Evolutionary conservation across 345 rosid genomes (phyloP), one percentile per base, ranked within the genome.

Genomic region (Hibiscus mutabilis): DNA sequence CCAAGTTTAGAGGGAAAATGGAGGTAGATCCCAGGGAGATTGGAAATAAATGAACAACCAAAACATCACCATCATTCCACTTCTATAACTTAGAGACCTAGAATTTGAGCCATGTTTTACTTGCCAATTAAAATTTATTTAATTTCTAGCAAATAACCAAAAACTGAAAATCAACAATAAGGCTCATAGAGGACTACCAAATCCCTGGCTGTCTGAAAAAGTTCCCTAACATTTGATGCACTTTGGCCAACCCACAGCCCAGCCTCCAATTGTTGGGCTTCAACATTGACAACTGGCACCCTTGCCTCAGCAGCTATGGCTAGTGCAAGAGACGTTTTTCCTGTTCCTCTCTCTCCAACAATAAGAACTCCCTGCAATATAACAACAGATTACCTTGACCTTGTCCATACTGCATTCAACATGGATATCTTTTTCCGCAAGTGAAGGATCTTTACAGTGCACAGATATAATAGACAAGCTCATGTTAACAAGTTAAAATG

Each of bases 241-340:
- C 98, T 88, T 83, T 93, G 98, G 70, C 98, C 98, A 81, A 93
- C 97, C 98, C 97, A 93, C 42, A 91, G 79, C 51, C 98, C 98
- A 78, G 97, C 97, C 85, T 93, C 98, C 87, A 93, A 81, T 77
- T 93, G 93, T 77, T 93, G 91, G 62, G 98, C 97, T 79, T 85
- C 79, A 69, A 93, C 84, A 60, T 87, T 85, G 60, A 93, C 98
- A 82, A 93, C 96, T 24, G 98, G 98, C 60, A 93, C 97, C 79
- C 80, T 86, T 82, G 98, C 97, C 85, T 93, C 97, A 5, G 98
- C 97, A 79, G 97, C 98, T 68, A 93, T 91, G 74, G 98, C 98
- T 56, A 91, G 80, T 27, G 98, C 97, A 40, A 93, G 79, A 58
- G 97, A 91, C 42, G 98, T 93, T 83, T 93, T 93, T 59, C 98